Base-by-base conservation (phyloP, 495 filamentous ascomycete genomes). In the Xylaria castorea region DNA sequence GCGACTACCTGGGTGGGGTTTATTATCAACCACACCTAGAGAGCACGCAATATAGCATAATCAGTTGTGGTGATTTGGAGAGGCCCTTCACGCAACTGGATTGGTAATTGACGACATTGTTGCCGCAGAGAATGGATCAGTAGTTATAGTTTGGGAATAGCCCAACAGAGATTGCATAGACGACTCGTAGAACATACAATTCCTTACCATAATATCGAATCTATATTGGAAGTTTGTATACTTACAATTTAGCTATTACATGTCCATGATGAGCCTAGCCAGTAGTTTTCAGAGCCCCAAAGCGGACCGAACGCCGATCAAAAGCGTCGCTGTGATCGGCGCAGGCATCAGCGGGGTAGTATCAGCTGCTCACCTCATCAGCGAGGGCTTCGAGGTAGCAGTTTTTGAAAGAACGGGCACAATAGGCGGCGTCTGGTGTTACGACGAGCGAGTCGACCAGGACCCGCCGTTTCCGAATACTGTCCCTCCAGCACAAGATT, bases 321-420 rank as follows among this genome's bases (percentile, higher is more conserved):
- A 82, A 48, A 79, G 78, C 36, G 88, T 92, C 1, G 92, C 90
- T 14, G 86, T 93, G 20, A 90, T 93, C 69, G 92, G 92, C 3
- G 91, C 90, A 36, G 91, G 92, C 11, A 89, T 93, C 51, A 91
- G 89, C 68, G 91, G 92, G 11, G 86, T 93, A 34, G 85, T 85
- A 4, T 82, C 89, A 14, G 89, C 90, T 22, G 89, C 85, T 8
- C 89, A 93, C 78, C 82, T 93, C 44, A 84, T 88, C 44, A 84
- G 80, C 36, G 83, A 84, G 62, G 89, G 89, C 1, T 71, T 92
- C n/a, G 80, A 88, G 5, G 89, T 92, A 42, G 88, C 85, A 0
- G 86, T 93, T 0, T 92, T 90, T 75, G 91, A 93, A 73, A 85
- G 91, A 46, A 88, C 85, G 36, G 79, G 83, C 58, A 82, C 80